A percentile compares a stretch with the other conserved stretches of the same genome.
Conservation (phyloP, 1,139 yeast genomes). For the Suhomyces anneliseae region DNA sequence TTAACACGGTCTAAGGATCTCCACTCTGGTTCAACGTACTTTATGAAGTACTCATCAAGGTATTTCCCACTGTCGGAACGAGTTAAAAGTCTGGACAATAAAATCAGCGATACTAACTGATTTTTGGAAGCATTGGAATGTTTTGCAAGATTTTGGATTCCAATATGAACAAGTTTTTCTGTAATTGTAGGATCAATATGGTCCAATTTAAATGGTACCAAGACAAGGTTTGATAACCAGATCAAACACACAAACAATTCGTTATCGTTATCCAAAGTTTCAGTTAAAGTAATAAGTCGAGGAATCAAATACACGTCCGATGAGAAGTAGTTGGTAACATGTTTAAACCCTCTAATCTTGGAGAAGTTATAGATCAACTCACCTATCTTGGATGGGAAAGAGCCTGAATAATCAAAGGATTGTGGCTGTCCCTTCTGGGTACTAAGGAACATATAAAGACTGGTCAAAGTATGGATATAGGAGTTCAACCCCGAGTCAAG, state of each 20-base stretch:
- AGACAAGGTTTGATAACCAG: conserved; percentile 69
- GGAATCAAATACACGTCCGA: conserved; percentile 57
- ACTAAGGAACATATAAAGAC: conserved; percentile 23
- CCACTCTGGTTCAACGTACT: conserved; percentile 19
- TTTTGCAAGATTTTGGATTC: conserved; percentile 28
- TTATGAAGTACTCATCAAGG: conserved; percentile 22
- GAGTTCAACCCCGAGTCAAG: conserved; percentile 42
- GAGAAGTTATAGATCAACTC: conserved; percentile 55
- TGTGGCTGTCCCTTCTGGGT: background rate
- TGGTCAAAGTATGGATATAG: conserved; percentile 32
- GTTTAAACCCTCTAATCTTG: conserved; percentile 67
- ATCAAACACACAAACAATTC: conserved; percentile 58
- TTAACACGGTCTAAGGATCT: conserved; percentile 11
- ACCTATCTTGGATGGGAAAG: conserved; percentile 12
- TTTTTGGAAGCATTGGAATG: conserved; percentile 26
- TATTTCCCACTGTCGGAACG: conserved; percentile 28
- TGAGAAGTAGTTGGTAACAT: conserved; percentile 55
- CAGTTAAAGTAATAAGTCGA: conserved; percentile 27
- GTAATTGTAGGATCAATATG: conserved; percentile 38
- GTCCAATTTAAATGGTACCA: conserved; percentile 68
- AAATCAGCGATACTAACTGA: conserved; percentile 35
- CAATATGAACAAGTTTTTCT: conserved; percentile 33
- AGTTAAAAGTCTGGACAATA: conserved; percentile 37
- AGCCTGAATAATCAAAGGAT: background rate
- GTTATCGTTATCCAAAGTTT: conserved; percentile 44